Conservation (phyloP, 257 asterid species). For the Mitragyna speciosa region DNA sequence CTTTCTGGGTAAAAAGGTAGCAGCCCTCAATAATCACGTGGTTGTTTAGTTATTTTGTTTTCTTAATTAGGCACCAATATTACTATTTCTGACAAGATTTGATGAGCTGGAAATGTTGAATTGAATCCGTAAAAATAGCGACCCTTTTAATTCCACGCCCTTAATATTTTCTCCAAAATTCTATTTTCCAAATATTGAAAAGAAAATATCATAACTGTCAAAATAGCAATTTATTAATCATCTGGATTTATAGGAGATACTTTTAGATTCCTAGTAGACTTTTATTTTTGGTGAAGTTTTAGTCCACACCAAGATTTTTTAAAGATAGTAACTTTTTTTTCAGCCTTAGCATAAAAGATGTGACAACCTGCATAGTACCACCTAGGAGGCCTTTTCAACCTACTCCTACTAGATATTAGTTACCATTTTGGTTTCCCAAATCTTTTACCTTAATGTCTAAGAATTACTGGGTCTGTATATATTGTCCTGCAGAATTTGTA, state of each 20-base stretch:
- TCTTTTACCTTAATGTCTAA: neutral
- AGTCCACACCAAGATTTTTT: conserved; percentile 13
- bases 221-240: neutral
- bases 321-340: conserved; percentile 15
- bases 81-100: conserved; percentile 20
- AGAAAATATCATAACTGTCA: neutral
- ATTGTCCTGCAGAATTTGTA: conserved; percentile 6
- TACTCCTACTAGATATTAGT: neutral
- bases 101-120: conserved; percentile 22
- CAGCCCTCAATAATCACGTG: conserved; percentile 19
- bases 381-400: neutral
- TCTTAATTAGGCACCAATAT: conserved; percentile 15
- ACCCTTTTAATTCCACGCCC: neutral
- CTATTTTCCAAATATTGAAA: neutral
- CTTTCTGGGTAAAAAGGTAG: conserved; percentile 5
- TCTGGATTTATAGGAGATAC: conserved; percentile 15
- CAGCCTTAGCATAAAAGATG: conserved; percentile 6
- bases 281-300: conserved; percentile 27
- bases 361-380: neutral
- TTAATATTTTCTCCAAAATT: neutral
- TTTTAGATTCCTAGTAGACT: conserved; percentile 27
- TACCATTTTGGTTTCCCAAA: neutral
- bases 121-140: neutral
- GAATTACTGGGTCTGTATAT: neutral
- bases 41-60: neutral